Conservation (phyloP, 306 rosid species). For the Myrica gale region DNA sequence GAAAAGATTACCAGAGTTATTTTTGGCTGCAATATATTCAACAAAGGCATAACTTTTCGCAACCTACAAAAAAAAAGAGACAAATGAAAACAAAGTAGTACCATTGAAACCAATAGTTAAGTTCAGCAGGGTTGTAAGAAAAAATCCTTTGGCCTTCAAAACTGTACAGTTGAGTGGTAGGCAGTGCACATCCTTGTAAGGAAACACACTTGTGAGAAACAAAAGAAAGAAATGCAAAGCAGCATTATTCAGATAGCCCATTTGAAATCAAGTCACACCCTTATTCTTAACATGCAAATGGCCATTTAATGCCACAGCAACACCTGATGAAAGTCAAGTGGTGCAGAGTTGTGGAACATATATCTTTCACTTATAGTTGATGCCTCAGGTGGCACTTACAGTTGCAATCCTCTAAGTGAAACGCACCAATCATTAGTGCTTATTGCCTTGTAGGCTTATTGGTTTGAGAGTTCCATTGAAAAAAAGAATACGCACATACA, state of each 20-base stretch:
- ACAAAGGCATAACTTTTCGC: conserved; percentile 53
- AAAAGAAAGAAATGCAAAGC: background rate
- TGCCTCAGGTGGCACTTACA: background rate
- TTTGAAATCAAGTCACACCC: too few relatives aligned
- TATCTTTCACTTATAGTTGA: background rate
- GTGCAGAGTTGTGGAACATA: conserved; percentile 1
- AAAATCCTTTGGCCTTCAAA: conserved; percentile 1
- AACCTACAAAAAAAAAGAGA: conserved; percentile 44
- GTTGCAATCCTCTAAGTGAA: background rate
- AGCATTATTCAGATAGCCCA: background rate
- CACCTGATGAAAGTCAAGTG: background rate
- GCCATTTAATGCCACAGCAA: background rate
- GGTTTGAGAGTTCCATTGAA: background rate
- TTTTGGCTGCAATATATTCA: conserved; percentile 62
- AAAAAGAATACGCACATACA: background rate
- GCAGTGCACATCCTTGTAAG: background rate
- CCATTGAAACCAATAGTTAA: conserved; percentile 14
- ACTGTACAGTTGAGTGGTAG: background rate
- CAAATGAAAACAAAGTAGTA: conserved; percentile 12
- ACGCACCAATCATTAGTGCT: background rate
- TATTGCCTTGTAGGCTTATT: background rate
- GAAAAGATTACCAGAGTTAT: conserved; percentile 51
- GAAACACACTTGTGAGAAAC: background rate
- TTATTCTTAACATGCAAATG: background rate
- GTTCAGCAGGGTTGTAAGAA: background rate